Percentiles rank a stretch among this genome's conserved stretches.
These are phyloP conservation scores for Pelargonium citronellum DNA, from an alignment of 441 rosid genomes.

Conservation along the genomic window DNA sequence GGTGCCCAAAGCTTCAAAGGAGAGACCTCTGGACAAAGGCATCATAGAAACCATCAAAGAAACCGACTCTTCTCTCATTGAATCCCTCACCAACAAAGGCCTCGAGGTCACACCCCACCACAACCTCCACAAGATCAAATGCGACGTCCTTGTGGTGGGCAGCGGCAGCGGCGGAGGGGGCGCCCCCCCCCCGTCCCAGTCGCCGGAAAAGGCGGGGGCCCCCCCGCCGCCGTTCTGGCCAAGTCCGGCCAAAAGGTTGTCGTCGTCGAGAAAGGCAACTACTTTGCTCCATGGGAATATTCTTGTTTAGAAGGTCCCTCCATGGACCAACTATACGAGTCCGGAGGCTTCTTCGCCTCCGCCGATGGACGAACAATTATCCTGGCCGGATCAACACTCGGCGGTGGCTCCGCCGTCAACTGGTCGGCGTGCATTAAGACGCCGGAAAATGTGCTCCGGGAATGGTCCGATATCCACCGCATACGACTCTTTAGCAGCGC, in stretches of 20 bases:
- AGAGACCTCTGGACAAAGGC: constrained; percentile 68
- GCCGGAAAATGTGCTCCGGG: constrained; percentile 35
- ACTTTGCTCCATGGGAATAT: constrained; percentile 50
- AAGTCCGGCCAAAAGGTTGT: constrained; percentile 64
- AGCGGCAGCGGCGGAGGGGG: constrained; percentile 95
- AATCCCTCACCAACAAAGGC: constrained; percentile 54
- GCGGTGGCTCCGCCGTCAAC: constrained; percentile 15
- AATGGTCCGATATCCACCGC: constrained; percentile 56
- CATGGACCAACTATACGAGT: constrained; percentile 12
- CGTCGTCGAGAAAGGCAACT: constrained; percentile 79
- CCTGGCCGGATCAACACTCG: constrained; percentile 15
- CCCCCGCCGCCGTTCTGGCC: constrained; percentile 73
- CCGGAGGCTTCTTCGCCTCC: background rate
- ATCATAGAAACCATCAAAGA: constrained; percentile 50
- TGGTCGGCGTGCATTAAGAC: constrained; percentile 16
- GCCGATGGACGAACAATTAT: constrained; percentile 5
- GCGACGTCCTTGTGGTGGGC: constrained; percentile 69
- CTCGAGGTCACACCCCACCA: constrained; percentile 31
- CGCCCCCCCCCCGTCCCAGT: too few relatives aligned
- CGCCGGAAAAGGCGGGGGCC: too few relatives aligned
- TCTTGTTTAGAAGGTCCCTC: constrained; percentile 65
- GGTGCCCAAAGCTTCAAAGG: constrained; percentile 16
- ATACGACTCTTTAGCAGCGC: constrained; percentile 42
- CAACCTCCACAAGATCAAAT: constrained; percentile 42
- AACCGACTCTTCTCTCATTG: constrained; percentile 39